Conservation (phyloP, 2,329 filamentous ascomycete species). For the Neonectria sp. region DNA sequence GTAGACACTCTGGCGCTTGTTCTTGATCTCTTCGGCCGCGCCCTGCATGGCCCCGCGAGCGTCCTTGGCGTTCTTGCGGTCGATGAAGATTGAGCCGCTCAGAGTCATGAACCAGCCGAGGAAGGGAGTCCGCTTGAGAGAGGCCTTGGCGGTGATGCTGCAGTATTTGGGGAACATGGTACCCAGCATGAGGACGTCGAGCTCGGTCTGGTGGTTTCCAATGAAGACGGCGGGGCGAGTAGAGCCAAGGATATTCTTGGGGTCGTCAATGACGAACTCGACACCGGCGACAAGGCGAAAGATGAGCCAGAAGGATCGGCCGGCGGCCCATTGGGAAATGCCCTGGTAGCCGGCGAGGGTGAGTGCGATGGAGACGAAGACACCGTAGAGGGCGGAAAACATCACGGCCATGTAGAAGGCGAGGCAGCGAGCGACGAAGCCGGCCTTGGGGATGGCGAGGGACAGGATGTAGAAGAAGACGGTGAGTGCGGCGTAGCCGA, state of each 20-base stretch:
- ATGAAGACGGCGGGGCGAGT: conserved; percentile 90
- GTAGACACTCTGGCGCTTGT: conserved; percentile 81
- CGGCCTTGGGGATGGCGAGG: conserved; percentile 69
- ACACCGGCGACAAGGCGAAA: conserved; percentile 85
- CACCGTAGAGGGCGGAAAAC: conserved; percentile 78
- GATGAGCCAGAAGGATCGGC: conserved; percentile 82
- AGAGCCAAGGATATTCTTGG: conserved; percentile 72
- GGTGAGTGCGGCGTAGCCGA: conserved; percentile 67
- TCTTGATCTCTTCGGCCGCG: conserved; percentile 84
- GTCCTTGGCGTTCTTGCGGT: conserved; percentile 86
- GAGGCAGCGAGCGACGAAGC: conserved; percentile 79
- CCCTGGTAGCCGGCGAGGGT: conserved; percentile 80
- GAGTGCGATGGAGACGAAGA: conserved; percentile 79
- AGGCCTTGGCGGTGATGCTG: conserved; percentile 93
- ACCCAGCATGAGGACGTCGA: conserved; percentile 94
- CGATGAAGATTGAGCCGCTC: conserved; percentile 94
- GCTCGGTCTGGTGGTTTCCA: conserved; percentile 95
- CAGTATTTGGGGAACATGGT: conserved; percentile 91
- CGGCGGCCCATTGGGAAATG: conserved; percentile 89
- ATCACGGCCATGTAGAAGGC: conserved; percentile 76
- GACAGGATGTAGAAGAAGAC: conserved; percentile 75
- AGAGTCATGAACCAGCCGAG: conserved; percentile 96
- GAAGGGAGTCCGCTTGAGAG: conserved; percentile 83
- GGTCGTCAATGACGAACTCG: conserved; percentile 81
- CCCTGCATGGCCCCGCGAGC: conserved; percentile 89